Conservation (phyloP, 2,329 filamentous ascomycete species). For the Ophiostoma sp. region DNA sequence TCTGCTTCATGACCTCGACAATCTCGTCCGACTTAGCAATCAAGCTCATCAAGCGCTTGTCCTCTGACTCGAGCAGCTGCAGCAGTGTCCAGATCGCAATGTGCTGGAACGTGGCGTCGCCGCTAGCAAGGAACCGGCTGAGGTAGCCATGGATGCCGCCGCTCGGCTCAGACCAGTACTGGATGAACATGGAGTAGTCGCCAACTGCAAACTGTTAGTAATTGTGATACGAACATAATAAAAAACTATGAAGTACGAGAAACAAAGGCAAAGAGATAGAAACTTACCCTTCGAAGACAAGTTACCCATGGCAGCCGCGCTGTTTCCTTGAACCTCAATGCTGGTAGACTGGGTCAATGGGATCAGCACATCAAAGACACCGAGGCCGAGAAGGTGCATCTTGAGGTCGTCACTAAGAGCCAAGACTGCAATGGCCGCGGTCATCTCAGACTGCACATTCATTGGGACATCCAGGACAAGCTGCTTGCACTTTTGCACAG, state of each 20-base stretch:
- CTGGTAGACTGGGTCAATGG: slow-evolving; percentile 91
- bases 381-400: slow-evolving; percentile 79
- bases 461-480: slow-evolving; percentile 88
- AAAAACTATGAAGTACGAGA: background rate
- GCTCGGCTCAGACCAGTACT: slow-evolving; percentile 86
- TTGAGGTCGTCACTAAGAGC: slow-evolving; percentile 95
- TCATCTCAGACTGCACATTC: slow-evolving; percentile 98
- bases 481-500: slow-evolving; percentile 98
- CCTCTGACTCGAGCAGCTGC: slow-evolving; percentile 91
- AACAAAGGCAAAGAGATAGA: background rate
- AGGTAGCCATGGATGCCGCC: slow-evolving; percentile 96
- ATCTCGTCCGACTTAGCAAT: slow-evolving; percentile 89
- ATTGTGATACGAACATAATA: too few species aligned
- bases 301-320: slow-evolving; percentile 90
- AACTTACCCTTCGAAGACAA: slow-evolving; percentile 85
- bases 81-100: slow-evolving; percentile 98
- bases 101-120: slow-evolving; percentile 96
- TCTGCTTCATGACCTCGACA: slow-evolving; percentile 83
- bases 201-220: slow-evolving; percentile 58
- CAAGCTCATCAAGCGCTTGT: slow-evolving; percentile 77
- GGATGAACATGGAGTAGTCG: slow-evolving; percentile 92
- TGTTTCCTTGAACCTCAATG: slow-evolving; percentile 97
- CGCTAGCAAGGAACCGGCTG: slow-evolving; percentile 84
- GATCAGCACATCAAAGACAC: slow-evolving; percentile 94
- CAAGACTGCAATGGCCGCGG: slow-evolving; percentile 94